A percentile compares a stretch with the other conserved stretches of the same genome.
These are phyloP conservation scores for Zoysia japonica DNA, from an alignment of 176 grass and related monocot species.

Conservation along the genomic window DNA sequence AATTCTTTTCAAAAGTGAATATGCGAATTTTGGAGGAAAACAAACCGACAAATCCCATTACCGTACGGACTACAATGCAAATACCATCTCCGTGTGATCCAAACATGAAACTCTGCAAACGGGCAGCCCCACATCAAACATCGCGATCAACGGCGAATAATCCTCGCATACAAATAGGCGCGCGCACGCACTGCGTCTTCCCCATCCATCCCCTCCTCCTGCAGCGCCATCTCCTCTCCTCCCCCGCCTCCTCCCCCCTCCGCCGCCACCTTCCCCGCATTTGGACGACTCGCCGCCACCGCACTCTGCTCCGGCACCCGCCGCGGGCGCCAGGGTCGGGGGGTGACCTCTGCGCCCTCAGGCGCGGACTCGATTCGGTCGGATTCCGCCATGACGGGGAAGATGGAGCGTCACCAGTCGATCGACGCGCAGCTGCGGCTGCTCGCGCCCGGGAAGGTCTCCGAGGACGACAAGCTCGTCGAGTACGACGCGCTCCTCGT, in stretches of 20 bases:
- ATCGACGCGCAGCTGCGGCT: constrained; percentile 90
- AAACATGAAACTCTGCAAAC: neutral
- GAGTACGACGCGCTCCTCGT: constrained; percentile 91
- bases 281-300: constrained; percentile 4
- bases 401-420: constrained; percentile 77
- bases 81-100: neutral
- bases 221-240: neutral
- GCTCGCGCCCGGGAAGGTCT: constrained; percentile 77
- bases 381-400: constrained; percentile 32
- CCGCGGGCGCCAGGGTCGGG: neutral
- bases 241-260: too few species aligned
- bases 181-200: neutral
- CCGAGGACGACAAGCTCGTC: constrained; percentile 88
- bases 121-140: neutral
- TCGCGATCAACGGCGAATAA: neutral
- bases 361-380: neutral
- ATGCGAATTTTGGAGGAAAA: neutral
- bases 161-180: constrained; percentile 37
- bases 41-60: neutral
- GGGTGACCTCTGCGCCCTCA: neutral
- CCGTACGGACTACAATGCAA: neutral
- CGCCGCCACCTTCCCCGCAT: neutral
- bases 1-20: neutral
- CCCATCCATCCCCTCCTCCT: neutral
- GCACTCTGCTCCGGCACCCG: neutral